These are phyloP conservation scores for Vanrija humicola DNA, from an alignment of 1,284 basidiomycete species.

Conservation along the genomic window DNA sequence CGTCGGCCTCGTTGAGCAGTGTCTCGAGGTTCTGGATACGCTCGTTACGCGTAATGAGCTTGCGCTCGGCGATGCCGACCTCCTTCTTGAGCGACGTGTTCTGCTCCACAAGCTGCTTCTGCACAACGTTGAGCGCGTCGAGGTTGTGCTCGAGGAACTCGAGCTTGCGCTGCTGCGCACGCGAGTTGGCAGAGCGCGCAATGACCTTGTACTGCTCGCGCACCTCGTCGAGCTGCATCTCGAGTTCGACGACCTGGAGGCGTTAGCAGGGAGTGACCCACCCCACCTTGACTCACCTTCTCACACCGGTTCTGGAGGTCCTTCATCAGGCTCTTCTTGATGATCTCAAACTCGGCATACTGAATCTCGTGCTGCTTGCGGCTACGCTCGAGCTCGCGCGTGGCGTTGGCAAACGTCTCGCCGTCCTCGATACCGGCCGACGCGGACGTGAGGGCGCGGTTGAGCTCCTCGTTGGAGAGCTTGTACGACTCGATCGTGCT, in stretches of 20 bases:
- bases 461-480: slow-evolving; percentile 95
- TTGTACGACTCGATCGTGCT: slow-evolving; percentile 88
- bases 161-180: slow-evolving; percentile 99
- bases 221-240: slow-evolving; percentile 98
- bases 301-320: slow-evolving; percentile 99
- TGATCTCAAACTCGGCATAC: slow-evolving; percentile 94
- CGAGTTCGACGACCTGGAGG: slow-evolving; percentile 88
- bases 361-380: slow-evolving; percentile 96
- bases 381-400: slow-evolving; percentile 93
- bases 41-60: slow-evolving; percentile 91
- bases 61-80: slow-evolving; percentile 92
- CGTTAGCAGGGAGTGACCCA: slow-evolving; percentile 7
- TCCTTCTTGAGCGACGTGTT: slow-evolving; percentile 98
- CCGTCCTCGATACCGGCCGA: slow-evolving; percentile 95
- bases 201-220: slow-evolving; percentile 99
- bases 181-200: slow-evolving; percentile 93
- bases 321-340: slow-evolving; percentile 98
- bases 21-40: slow-evolving; percentile 94
- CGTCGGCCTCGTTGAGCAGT: slow-evolving; percentile 87
- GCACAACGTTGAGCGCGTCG: slow-evolving; percentile 90
- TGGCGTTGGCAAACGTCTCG: slow-evolving; percentile 91
- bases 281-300: slow-evolving; percentile 63
- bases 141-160: slow-evolving; percentile 96
- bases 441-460: slow-evolving; percentile 94
- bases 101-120: slow-evolving; percentile 99